phyloP scores from a whole-genome alignment of 2,329 filamentous ascomycete species.

The Arthrobotrys sinensis region DNA sequence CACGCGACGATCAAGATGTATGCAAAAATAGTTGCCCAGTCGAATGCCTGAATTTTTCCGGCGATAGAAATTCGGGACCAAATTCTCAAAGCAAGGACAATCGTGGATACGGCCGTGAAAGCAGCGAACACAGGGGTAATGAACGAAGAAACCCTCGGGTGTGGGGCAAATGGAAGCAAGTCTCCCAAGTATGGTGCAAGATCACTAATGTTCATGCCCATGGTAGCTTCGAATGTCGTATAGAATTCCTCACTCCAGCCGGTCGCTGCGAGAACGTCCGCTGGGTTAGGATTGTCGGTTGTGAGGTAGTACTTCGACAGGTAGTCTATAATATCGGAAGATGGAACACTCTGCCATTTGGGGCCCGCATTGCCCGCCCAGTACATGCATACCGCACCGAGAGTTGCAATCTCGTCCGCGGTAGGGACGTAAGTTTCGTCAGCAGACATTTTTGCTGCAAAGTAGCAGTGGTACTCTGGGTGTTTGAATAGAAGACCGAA shows the following conservation, averaged over 20 bases:
- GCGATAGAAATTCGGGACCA: constrained; percentile 58
- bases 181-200: constrained; percentile 46
- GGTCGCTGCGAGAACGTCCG: constrained; percentile 41
- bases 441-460: constrained; percentile 35
- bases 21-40: constrained; percentile 46
- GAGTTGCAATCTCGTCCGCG: constrained; percentile 30
- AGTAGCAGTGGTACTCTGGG: neutral
- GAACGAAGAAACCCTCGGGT: constrained; percentile 47
- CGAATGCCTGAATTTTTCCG: constrained; percentile 53
- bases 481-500: neutral
- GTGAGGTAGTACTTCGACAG: constrained; percentile 54
- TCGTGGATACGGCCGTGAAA: constrained; percentile 47
- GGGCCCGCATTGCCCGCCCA: constrained; percentile 48
- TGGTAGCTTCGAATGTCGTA: constrained; percentile 41
- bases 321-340: constrained; percentile 33
- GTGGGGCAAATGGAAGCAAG: constrained; percentile 40
- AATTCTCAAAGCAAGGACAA: constrained; percentile 45
- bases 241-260: constrained; percentile 56
- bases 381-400: constrained; percentile 54
- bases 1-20: constrained; percentile 46
- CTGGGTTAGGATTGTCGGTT: constrained; percentile 40
- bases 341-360: constrained; percentile 44
- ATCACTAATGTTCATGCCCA: constrained; percentile 49
- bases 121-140: constrained; percentile 53
- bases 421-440: constrained; percentile 47